Base-by-base conservation (phyloP, 768 basidiomycete genomes). In the Crucibulum laeve region DNA sequence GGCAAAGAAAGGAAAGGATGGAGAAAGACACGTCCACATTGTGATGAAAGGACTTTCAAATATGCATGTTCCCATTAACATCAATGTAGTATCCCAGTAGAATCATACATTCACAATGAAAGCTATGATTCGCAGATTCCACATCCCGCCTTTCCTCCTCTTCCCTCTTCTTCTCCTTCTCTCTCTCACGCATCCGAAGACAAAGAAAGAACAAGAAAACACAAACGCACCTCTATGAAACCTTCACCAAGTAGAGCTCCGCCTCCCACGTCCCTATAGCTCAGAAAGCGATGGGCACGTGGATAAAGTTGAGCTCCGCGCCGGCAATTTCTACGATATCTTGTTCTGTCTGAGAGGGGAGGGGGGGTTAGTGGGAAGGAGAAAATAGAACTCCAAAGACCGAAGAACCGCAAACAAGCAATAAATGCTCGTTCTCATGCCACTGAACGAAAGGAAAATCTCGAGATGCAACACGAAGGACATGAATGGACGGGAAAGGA, bases 291-390 rank as follows among this genome's bases (percentile, higher is more conserved):
- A 93, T 74, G 1, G 90, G 87, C 34, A 93, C 63, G 2, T 89
- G 77, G 36, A 94, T 64, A 74, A 84, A 93, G 65, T 90, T 92
- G 38, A 93, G 65, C 3, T 91, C 92, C 22, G 89, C 91, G 30
- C 77, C 63, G 64, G 91, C 88, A 49, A 94, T 92, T 59, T 83
- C 69, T 18, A 89, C 90, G 44, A 92, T 81, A 64, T 93, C 90
- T 59, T 86, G 68, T 59, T 93, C 90, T 43, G 87, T 91, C 86
- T 36, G 18, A 7, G 10, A 7, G 18, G 10, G n/a, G n/a, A n/a
- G n/a, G n/a, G n/a, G n/a, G n/a, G n/a, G n/a, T n/a, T n/a, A 8
- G 10, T 19, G 6, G 10, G 35, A 10, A 7, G 18, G 35, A 7
- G 10, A 36, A 7, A 8, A 26, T 28, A 22, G 40, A 21, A 42